Evolutionary conservation across 768 basidiomycete genomes (phyloP).

Genomic region (Suillus subalutaceus): DNA sequence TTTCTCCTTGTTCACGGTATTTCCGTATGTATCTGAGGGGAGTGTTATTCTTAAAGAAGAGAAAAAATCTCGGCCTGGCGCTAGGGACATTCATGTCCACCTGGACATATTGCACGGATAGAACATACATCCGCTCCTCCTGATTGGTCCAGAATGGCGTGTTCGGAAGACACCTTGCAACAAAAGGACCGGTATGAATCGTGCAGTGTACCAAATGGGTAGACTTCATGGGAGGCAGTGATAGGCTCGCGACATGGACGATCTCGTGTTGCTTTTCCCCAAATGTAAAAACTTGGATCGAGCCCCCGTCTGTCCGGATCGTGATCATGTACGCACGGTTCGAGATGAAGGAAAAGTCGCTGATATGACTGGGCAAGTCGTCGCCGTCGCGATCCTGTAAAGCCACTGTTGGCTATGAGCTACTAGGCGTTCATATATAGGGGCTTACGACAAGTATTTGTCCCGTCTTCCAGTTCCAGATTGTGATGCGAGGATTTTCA

Average conservation of each 20-base stretch:
- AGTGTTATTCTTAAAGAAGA: constrained; percentile 37
- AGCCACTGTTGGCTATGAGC: background rate
- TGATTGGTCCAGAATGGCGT: constrained; percentile 31
- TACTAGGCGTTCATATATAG: background rate
- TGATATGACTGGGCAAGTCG: constrained; percentile 31
- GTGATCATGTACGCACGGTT: constrained; percentile 48
- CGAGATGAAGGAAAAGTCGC: constrained; percentile 52
- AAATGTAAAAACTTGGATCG: constrained; percentile 49
- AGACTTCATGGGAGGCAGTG: constrained; percentile 16
- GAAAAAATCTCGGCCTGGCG: constrained; percentile 21
- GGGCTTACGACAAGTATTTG: constrained; percentile 43
- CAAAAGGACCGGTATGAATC: constrained; percentile 40
- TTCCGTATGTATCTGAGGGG: constrained; percentile 25
- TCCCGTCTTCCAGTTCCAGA: constrained; percentile 58
- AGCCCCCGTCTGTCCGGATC: constrained; percentile 32
- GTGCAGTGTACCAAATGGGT: constrained; percentile 21
- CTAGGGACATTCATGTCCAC: constrained; percentile 8
- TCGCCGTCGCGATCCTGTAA: constrained; percentile 32
- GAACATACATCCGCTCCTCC: constrained; percentile 25
- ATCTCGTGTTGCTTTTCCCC: constrained; percentile 12
- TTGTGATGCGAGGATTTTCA: constrained; percentile 26
- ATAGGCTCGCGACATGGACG: constrained; percentile 23
- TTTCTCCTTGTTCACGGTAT: background rate
- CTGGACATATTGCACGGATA: constrained; percentile 27
- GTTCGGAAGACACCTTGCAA: constrained; percentile 25